Evolutionary conservation across 1,139 yeast genomes (phyloP), one percentile per base, ranked within the genome.

Genomic region (Blastobotrys illinoisensis): DNA sequence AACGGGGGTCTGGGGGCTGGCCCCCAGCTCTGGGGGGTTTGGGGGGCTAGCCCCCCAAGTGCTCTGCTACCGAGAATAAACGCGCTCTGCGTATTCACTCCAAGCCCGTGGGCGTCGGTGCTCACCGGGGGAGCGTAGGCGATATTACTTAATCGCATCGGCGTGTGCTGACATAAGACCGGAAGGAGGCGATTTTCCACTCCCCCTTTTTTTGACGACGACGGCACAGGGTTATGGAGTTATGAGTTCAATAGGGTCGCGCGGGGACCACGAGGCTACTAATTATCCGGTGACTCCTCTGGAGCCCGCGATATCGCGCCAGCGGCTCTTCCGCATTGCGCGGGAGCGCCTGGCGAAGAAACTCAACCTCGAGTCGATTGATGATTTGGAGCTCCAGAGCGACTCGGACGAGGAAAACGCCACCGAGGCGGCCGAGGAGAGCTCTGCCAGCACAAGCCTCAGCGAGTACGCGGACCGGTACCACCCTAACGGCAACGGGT

Each of bases 261-360:
- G 16, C 40, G 40, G 40, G 40, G 40, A 32, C 40, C 40, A 32
- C 40, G 40, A 32, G 40, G 40, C 13, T 32, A 32, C 13, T 14
- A 32, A 32, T 32, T 51, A 46, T 48, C 52, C 56, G 9, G 48
- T 54, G 14, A 51, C 56, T 6, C 56, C 57, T 19, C 47, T 54
- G 28, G 60, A 57, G 46, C 54, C 56, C 40, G 56, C 60, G 13
- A 56, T 60, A 14, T 58, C 64, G 24, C 49, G 56, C 18, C 53
- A 54, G 44, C 49, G 51, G 52, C 53, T 62, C 47, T 50, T 58
- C 36, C 58, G 57, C 46, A 53, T 61, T 9, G 64, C 64, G 19
- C 51, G 55, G 19, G 61, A 59, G 23, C 63, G 60, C 52, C 57
- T 62, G 53, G 46, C 23, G 18, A 52, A 43, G 36, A 48, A 49